These are phyloP conservation scores for Hordeum marinum DNA, from an alignment of 176 grass and related monocot species.

Conservation along the genomic window DNA sequence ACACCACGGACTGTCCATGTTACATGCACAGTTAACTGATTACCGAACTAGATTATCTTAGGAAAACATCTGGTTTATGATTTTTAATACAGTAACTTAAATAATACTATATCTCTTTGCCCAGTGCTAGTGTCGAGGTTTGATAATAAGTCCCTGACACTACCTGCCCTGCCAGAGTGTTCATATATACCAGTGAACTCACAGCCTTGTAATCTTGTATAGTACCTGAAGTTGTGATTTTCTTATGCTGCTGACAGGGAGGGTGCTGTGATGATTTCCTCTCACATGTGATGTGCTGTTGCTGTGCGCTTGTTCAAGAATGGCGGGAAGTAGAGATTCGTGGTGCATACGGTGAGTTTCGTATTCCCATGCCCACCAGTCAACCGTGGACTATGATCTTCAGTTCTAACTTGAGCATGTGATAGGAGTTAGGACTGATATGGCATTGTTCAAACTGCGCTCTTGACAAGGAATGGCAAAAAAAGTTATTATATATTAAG, in stretches of 20 bases:
- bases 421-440: neutral
- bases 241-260: slow-evolving; percentile 46
- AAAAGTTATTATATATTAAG: neutral
- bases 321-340: slow-evolving; percentile 95
- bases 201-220: neutral
- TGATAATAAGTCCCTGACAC: neutral
- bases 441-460: neutral
- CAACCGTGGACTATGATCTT: neutral
- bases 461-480: neutral
- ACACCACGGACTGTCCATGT: neutral
- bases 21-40: neutral
- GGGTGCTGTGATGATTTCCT: slow-evolving; percentile 92
- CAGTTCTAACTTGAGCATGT: neutral
- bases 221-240: neutral
- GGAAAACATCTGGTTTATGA: neutral
- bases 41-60: neutral
- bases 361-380: neutral
- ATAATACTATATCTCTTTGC: neutral
- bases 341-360: slow-evolving; percentile 48
- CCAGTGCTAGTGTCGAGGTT: neutral
- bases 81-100: neutral
- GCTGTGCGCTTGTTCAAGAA: slow-evolving; percentile 96
- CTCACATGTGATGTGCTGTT: slow-evolving; percentile 92
- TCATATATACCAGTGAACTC: neutral
- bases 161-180: neutral